These are phyloP conservation scores for Endocarpon pusillum DNA, from an alignment of 495 filamentous ascomycete genomes.

Conservation along the genomic window DNA sequence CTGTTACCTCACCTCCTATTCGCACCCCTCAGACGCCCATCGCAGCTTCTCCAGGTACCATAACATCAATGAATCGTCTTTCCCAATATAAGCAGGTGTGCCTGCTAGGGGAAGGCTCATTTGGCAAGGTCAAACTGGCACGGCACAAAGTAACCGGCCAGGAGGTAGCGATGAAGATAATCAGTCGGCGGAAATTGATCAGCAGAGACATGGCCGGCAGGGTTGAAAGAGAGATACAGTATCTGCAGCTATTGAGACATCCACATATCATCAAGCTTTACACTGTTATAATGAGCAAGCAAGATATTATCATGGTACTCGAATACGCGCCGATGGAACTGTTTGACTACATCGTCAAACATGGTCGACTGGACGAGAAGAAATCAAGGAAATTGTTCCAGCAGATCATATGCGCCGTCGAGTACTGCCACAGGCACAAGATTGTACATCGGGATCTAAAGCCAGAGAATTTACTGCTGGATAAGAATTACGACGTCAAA, in stretches of 20 bases:
- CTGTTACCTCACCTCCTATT: conserved; percentile 7
- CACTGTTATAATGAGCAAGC: conserved; percentile 84
- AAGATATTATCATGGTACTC: conserved; percentile 96
- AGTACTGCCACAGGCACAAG: conserved; percentile 97
- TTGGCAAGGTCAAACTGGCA: conserved; percentile 96
- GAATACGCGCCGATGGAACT: conserved; percentile 93
- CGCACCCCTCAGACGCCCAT: conserved; percentile 18
- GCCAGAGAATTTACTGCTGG: conserved; percentile 89
- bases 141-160: conserved; percentile 79
- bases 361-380: conserved; percentile 77
- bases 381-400: conserved; percentile 94
- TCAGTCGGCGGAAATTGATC: conserved; percentile 82
- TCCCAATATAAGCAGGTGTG: conserved; percentile 79
- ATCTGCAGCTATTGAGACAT: conserved; percentile 84
- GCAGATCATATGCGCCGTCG: conserved; percentile 97
- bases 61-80: conserved; percentile 53
- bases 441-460: conserved; percentile 97
- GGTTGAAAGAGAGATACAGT: conserved; percentile 95
- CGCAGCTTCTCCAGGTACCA: conserved; percentile 26
- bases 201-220: conserved; percentile 93
- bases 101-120: conserved; percentile 89
- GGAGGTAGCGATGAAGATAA: conserved; percentile 94
- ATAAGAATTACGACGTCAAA: conserved; percentile 90
- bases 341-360: conserved; percentile 89
- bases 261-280: conserved; percentile 99